Evolutionary conservation across 1,284 basidiomycete species (phyloP), one percentile per base, ranked within the genome.

Genomic region (Volvariella surrecta): DNA sequence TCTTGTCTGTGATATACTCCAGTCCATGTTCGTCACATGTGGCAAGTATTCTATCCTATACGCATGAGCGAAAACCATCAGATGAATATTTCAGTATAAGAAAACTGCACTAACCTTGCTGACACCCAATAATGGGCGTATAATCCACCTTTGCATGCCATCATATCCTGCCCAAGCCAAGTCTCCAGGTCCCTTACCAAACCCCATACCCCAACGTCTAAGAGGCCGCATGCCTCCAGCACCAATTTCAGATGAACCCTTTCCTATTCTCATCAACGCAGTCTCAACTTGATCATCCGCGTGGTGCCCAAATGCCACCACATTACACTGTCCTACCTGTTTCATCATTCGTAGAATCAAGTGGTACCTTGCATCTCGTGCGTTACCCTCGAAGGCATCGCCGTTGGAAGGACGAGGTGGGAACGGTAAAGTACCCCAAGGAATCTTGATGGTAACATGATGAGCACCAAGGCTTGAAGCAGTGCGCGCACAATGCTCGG

Each of bases 201-300:
- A 48, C 2, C 82, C 82, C 87, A 89, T 89, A 1, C 86, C 87
- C 78, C 79, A 87, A 40, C 83, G 66, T 13, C 86, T 71, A 42
- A 66, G 62, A 1, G 61, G 62, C 32, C 70, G 66, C 80, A 88
- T 89, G 2, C 80, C 85, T 15, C 71, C 73, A 1, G 76, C 68
- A 0, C 82, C 83, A 11, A 71, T 45, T 32, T 59, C 53, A 4
- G 74, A 66, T 13, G 74, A 79, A 0, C 79, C 76, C 48, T 60
- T 71, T 4, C 70, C 66, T 15, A 83, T 56, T 6, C 87, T 75
- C 69, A 88, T 79, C 37, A 89, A 60, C 18, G 76, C 69, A 0
- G 86, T 89, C 57, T 89, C 86, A 6, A 87, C 71, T 54, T 89
- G 85, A 54, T 89, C 86, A 53, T 89, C 85, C 2, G 71, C 70